Base-by-base conservation (phyloP, 2,329 filamentous ascomycete genomes). In the Colletotrichum lindemuthianum region DNA sequence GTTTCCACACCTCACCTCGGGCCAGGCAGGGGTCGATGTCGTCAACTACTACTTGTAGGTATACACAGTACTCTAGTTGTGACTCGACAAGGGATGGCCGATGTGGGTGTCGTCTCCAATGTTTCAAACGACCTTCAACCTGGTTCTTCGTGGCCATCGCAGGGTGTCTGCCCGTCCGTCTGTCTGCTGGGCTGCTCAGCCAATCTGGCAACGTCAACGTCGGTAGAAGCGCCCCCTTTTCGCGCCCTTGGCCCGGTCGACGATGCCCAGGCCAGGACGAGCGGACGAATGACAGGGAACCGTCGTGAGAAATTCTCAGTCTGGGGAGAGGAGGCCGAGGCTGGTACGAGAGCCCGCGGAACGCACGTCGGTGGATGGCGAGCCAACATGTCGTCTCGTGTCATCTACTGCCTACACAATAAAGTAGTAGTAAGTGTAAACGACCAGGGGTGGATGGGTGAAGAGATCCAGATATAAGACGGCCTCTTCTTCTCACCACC, bases 381-480 rank as follows among this genome's bases (percentile, higher is more conserved):
- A 24, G 24, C 24, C 24, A 24, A 24, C 24, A 24, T 24, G 24
- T 24, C 24, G 5, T 24, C 24, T 4, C 24, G 24, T 24, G 24
- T 24, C 24, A 24, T 24, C 24, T 24, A 24, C 24, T 24, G 24
- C 24, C 24, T 24, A 24, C 24, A 24, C 34, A n/a, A 36, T 11
- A 33, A 40, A 33, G 11, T 41, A 39, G 33, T 33, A 3, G 8
- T 15, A 36, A 12, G 39, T 12, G 36, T 15, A n/a, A 37, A 36
- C 10, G 15, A 11, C 24, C 8, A 36, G 34, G 15, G 41, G 15
- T 40, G 24, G 41, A 16, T 15, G 24, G 41, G 40, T 37, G 32
- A 8, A 12, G 53, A 43, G 45, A 36, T 16, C 7, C 24, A 58
- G 58, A 52, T 65, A 65, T 65, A 65, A 65, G 59, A 63, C 36